Evolutionary conservation across 768 basidiomycete genomes (phyloP).

Genomic region (Zangia roseola): DNA sequence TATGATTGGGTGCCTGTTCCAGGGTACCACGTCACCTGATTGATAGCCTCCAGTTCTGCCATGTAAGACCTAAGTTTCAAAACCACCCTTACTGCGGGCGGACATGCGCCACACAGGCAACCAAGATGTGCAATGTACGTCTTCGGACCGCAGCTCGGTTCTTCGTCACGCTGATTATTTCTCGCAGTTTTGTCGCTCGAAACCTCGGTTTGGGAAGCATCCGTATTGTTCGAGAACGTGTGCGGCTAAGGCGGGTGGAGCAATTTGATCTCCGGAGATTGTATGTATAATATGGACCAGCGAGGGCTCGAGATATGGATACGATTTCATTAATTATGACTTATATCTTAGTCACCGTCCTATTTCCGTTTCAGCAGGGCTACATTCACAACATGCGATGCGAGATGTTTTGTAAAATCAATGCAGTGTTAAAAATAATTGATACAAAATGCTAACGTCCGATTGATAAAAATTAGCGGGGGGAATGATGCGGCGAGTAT

Average conservation of each 20-base stretch:
- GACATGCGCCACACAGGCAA: slow-evolving; percentile 54
- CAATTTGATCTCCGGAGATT: slow-evolving; percentile 4
- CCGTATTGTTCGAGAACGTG: slow-evolving; percentile 35
- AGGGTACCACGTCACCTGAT: slow-evolving; percentile 2
- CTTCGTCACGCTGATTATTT: slow-evolving; percentile 6
- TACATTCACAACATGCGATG: background rate
- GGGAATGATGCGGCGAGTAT: background rate
- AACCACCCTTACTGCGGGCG: slow-evolving; percentile 63
- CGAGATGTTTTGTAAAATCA: background rate
- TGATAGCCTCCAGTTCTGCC: slow-evolving; percentile 41
- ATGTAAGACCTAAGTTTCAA: slow-evolving; percentile 58
- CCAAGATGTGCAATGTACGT: slow-evolving; percentile 29
- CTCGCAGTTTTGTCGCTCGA: slow-evolving; percentile 28
- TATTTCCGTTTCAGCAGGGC: slow-evolving; percentile 5
- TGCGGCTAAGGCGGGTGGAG: slow-evolving; percentile 24
- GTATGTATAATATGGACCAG: background rate
- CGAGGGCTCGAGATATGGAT: background rate
- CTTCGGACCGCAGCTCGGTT: background rate
- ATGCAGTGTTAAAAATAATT: background rate
- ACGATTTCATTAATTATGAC: slow-evolving; percentile 17
- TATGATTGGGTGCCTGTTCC: slow-evolving; percentile 7
- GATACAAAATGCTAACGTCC: background rate
- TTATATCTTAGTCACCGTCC: slow-evolving; percentile 16
- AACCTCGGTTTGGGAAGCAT: slow-evolving; percentile 34
- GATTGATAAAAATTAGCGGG: background rate